Evolutionary conservation across 805 yeast species (phyloP), one percentile per base, ranked within the genome.

Genomic region (Yarrowia sp.): DNA sequence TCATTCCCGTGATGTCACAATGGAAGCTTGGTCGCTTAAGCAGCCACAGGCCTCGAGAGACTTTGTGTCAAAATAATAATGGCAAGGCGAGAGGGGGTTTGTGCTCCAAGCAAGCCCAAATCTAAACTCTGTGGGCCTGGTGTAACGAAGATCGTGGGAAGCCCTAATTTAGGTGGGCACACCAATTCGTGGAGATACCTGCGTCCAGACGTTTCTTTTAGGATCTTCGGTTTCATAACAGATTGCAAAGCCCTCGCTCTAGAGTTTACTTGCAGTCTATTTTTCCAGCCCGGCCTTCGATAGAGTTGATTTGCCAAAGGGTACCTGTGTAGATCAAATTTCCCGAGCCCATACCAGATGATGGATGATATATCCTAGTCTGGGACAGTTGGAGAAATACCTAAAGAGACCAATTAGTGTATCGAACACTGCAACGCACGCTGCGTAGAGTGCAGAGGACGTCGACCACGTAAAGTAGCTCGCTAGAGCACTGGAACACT

Each of bases 131-230:
- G 20, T 24, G 30, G n/a, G 30, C 6, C 6, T 13, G 20, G 2
- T 38, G 36, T 24, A 24, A 24, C 34, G 61, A 55, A 24, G 46
- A 55, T 55, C 61, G 46, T 52, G 58, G 33, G 14, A 7, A n/a
- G 33, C 8, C 55, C 40, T 34, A 38, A 38, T 52, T 24, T 24
- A 24, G 60, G 61, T 39, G 46, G 36, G 46, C 61, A 24, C 61
- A 24, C 15, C 15, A 24, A 39, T 55, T 39, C 61, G 61, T 55
- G 61, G 46, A 55, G 61, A 55, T 24, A 55, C 46, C 38, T 55
- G 61, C 61, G 46, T 55, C 44, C 33, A 3, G 19, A 20, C 60
- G 33, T 53, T 53, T 38, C 44, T 38, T 20, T 38, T 53, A 17
- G 39, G 58, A 52, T 52, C 58, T 9, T 20, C 58, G 30, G 43